Conservation (phyloP, 805 yeast species). For the Wickerhamomyces canadensis region DNA sequence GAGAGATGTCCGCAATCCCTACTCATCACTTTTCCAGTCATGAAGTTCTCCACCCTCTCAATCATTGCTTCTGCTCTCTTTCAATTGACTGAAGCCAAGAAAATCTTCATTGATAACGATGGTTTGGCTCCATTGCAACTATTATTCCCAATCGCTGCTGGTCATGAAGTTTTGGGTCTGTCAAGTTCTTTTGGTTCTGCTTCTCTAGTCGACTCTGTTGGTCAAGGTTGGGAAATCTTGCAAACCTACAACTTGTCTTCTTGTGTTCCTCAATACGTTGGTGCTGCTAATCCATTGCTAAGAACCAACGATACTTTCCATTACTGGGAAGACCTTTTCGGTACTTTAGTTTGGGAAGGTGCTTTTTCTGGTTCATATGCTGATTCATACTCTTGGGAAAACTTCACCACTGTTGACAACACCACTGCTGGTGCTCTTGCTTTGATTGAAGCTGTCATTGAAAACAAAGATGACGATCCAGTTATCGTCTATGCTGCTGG, state of each 20-base stretch:
- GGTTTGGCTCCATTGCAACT: conserved; percentile 33
- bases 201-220: conserved; percentile 35
- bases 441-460: conserved; percentile 34
- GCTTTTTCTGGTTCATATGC: conserved; percentile 29
- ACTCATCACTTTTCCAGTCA: conserved; percentile 1
- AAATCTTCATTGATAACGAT: conserved; percentile 38
- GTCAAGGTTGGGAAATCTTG: conserved; percentile 27
- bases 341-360: conserved; percentile 38
- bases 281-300: conserved; percentile 34
- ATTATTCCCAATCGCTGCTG: conserved; percentile 33
- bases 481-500: conserved; percentile 37
- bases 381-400: conserved; percentile 29
- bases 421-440: conserved; percentile 33
- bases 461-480: conserved; percentile 30
- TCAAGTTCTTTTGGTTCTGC: conserved; percentile 35
- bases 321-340: conserved; percentile 32
- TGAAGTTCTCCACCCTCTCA: conserved; percentile 13
- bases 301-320: conserved; percentile 36
- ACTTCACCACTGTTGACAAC: conserved; percentile 26
- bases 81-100: conserved; percentile 24
- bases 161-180: conserved; percentile 34
- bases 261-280: conserved; percentile 33
- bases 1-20: too few relatives aligned
- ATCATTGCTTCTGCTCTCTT: conserved; percentile 11
- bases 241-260: conserved; percentile 29